Base-by-base conservation (phyloP, 495 filamentous ascomycete genomes). In the Neurospora sp. region DNA sequence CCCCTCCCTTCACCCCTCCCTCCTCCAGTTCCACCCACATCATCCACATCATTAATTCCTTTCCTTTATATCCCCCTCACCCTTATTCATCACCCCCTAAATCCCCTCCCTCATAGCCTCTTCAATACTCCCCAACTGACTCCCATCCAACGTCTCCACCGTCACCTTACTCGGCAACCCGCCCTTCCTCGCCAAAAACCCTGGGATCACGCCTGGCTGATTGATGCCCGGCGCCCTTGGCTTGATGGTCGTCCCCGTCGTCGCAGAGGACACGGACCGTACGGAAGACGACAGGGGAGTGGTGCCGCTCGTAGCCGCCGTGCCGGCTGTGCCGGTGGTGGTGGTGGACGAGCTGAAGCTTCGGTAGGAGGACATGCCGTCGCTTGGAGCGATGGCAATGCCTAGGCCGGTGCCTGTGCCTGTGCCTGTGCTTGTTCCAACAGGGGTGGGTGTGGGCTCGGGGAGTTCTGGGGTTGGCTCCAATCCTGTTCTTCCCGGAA, bases 121-220 rank as follows among this genome's bases (percentile, higher is more conserved):
- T 39, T 73, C 75, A n/a, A 80, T 74, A 31, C 53, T 66, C 27
- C 31, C 53, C 27, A 66, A 3, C 10, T 66, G 27, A 18, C 41
- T 73, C 68, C 71, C 20, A 31, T 84, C 83, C 18, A 84, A 74
- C 0, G 75, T 76, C 9, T 83, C 81, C 7, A 85, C 83, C 27
- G 74, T 76, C 16, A 85, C 84, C 71, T 83, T 83, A 37, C 80
- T 80, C 11, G 82, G 83, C n/a, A 78, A 74, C 22, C 76, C 82
- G 31, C 79, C 81, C 35, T 80, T 79, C 73, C 81, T 82, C 83
- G 40, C 84, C 80, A 6, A 81, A 66, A 88, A 87, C 2, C 87
- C 86, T 0, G 87, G 86, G 31, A 88, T 81, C 5, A 79, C 76
- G 3, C 87, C 87, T 0, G 82, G 81, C 75, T 88, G 87, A 73